These are phyloP conservation scores for Fabrea salina DNA, from an alignment of 169 alveolate genomes.

Conservation along the genomic window DNA sequence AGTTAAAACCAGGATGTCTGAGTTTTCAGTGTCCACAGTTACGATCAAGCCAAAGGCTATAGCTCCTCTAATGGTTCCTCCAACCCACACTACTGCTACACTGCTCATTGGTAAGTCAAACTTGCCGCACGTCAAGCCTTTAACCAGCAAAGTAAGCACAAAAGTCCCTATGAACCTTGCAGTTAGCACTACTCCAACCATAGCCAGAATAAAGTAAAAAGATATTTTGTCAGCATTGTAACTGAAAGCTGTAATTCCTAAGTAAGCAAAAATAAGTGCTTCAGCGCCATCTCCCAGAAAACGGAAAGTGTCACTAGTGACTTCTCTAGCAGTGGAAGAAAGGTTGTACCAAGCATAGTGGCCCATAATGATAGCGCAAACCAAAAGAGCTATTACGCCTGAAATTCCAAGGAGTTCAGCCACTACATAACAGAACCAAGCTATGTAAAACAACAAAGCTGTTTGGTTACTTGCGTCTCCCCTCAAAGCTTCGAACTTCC, in stretches of 20 bases:
- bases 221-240: conserved; percentile 24
- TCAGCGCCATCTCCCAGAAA: conserved; percentile 52
- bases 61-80: conserved; percentile 55
- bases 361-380: conserved; percentile 46
- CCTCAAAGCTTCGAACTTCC: conserved; percentile 29
- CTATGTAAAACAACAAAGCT: conserved; percentile 40
- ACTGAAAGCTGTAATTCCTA: conserved; percentile 43
- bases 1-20: neutral
- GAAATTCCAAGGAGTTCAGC: conserved; percentile 42
- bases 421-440: conserved; percentile 41
- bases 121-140: neutral
- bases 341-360: conserved; percentile 50
- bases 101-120: neutral
- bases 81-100: conserved; percentile 40
- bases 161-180: conserved; percentile 43
- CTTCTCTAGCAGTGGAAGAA: conserved; percentile 40
- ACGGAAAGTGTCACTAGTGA: conserved; percentile 33
- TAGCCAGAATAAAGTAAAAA: conserved; percentile 26
- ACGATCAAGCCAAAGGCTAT: conserved; percentile 41
- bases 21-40: conserved; percentile 2
- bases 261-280: conserved; percentile 52
- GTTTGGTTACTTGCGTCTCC: conserved; percentile 35
- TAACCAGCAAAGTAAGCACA: neutral
- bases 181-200: conserved; percentile 29
- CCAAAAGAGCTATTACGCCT: conserved; percentile 43